Conservation (phyloP, 371 early-diverging fungal genomes). For the Blakeslea trispora region DNA sequence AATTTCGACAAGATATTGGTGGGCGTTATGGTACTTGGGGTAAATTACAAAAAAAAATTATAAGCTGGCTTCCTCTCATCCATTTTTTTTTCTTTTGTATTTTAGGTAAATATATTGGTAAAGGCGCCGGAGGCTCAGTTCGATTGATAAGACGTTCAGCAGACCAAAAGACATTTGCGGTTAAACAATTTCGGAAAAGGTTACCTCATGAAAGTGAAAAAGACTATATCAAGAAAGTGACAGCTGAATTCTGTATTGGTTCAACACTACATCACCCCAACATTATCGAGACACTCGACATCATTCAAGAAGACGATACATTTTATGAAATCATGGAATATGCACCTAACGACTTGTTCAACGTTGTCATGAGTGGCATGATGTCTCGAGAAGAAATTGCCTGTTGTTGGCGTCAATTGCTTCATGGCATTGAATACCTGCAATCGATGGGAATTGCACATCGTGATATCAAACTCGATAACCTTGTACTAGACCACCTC, state of each 20-base stretch:
- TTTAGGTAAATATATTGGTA: constrained; percentile 61
- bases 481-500: constrained; percentile 63
- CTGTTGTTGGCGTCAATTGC: constrained; percentile 70
- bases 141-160: constrained; percentile 52
- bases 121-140: constrained; percentile 73
- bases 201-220: constrained; percentile 65
- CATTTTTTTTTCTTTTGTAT: neutral
- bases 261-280: constrained; percentile 80
- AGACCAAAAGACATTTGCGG: constrained; percentile 63
- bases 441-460: constrained; percentile 77
- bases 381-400: constrained; percentile 63
- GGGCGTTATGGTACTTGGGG: constrained; percentile 37
- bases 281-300: constrained; percentile 82
- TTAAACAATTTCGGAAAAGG: constrained; percentile 77
- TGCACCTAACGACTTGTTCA: constrained; percentile 73
- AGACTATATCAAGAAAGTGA: constrained; percentile 76
- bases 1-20: constrained; percentile 31
- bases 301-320: constrained; percentile 58
- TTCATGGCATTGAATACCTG: constrained; percentile 71
- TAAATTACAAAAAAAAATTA: constrained; percentile 17
- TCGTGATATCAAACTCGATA: constrained; percentile 84
- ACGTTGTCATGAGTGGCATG: constrained; percentile 61
- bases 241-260: constrained; percentile 80
- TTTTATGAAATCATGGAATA: constrained; percentile 78
- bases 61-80: too few relatives aligned